Evolutionary conservation across 176 grass and related monocot genomes (phyloP).

Genomic region (Oryza nivara): DNA sequence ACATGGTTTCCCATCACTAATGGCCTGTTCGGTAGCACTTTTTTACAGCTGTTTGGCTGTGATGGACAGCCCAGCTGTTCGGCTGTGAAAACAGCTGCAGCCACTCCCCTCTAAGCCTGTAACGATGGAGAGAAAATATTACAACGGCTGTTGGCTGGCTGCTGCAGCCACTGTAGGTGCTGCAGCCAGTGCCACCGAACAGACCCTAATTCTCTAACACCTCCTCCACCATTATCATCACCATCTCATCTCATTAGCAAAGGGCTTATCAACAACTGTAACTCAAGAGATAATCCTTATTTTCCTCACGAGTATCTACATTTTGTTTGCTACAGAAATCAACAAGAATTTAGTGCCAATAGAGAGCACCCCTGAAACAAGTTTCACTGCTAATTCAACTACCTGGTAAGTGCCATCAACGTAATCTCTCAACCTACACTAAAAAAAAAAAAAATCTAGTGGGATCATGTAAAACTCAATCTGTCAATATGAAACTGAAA

Average conservation of each 20-base stretch:
- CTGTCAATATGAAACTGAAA: neutral
- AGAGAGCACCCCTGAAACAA: neutral
- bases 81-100: no score
- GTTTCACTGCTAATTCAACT: neutral
- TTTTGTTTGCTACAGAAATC: neutral
- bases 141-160: no score
- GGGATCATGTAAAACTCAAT: neutral
- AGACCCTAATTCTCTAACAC: neutral
- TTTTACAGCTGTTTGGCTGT: no score
- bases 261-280: neutral
- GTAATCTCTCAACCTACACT: neutral
- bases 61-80: no score
- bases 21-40: no score
- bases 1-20: neutral
- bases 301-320: neutral
- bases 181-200: no score
- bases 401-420: neutral
- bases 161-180: no score
- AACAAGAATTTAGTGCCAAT: neutral
- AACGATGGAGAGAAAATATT: no score
- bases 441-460: neutral
- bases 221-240: neutral
- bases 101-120: no score
- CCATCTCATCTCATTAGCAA: neutral
- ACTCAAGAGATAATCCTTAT: neutral